phyloP scores from a whole-genome alignment of 345 rosid species.

The Gossypium bickii region DNA sequence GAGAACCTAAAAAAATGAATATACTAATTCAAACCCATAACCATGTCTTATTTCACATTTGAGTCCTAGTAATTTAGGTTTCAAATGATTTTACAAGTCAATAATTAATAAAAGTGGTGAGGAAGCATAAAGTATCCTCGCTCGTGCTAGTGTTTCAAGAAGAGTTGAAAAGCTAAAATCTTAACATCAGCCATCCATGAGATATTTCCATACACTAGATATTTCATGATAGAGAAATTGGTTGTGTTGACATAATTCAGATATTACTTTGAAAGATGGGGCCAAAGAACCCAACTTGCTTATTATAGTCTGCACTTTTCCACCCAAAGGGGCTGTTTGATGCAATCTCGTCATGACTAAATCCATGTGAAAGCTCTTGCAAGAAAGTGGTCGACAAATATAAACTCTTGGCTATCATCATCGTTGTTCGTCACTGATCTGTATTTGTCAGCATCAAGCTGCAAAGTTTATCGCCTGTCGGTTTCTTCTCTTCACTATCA shows the following conservation, averaged over 20 bases:
- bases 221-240: conserved; percentile 12
- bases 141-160: conserved; percentile 15
- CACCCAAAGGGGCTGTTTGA: conserved; percentile 23
- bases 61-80: no score
- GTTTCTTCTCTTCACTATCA: conserved; percentile 13
- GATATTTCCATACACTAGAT: conserved; percentile 23
- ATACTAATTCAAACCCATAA: no score
- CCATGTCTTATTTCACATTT: no score
- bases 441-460: conserved; percentile 12
- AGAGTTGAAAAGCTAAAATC: conserved; percentile 21
- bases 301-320: conserved; percentile 15
- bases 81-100: no score
- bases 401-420: conserved; percentile 17
- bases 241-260: conserved; percentile 24
- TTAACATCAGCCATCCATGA: conserved; percentile 17
- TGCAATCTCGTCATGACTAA: conserved; percentile 16
- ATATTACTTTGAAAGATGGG: conserved; percentile 17
- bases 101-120: no score
- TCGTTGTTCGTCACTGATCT: conserved; percentile 18
- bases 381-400: conserved; percentile 21
- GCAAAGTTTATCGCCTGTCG: conserved; percentile 19
- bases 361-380: conserved; percentile 25
- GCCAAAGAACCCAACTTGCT: conserved; percentile 21
- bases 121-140: conserved; percentile 8
- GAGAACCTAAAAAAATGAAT: no score